These are phyloP conservation scores for Lathyrus aphaca DNA, from an alignment of 306 rosid genomes.

Conservation along the genomic window DNA sequence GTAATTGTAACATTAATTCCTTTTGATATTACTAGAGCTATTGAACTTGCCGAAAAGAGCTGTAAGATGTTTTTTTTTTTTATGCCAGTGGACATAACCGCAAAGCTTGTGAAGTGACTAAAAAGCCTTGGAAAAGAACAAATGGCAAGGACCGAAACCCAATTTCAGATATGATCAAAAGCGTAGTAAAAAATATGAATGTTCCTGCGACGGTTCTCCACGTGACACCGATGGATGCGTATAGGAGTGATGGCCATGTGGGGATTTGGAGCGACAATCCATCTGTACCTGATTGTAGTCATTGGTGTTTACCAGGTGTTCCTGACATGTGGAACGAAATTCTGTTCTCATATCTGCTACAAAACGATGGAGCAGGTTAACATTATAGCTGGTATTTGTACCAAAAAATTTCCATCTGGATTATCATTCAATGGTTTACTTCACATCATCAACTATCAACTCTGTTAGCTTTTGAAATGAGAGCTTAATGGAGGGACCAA, in stretches of 20 bases:
- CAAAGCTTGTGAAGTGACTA: constrained; percentile 65
- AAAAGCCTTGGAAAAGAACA: constrained; percentile 61
- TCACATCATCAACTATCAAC: too few relatives aligned
- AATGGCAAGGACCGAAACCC: constrained; percentile 59
- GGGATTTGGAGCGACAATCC: constrained; percentile 84
- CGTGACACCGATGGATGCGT: constrained; percentile 78
- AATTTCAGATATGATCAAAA: constrained; percentile 62
- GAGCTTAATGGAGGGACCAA: too few relatives aligned
- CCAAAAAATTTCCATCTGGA: too few relatives aligned
- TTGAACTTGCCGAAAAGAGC: neutral
- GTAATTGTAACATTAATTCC: neutral
- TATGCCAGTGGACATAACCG: constrained; percentile 61
- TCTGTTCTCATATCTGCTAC: constrained; percentile 61
- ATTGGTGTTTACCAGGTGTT: constrained; percentile 98
- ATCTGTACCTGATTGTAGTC: constrained; percentile 87
- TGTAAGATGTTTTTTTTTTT: constrained; percentile 31
- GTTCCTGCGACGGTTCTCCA: constrained; percentile 54
- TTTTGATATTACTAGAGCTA: neutral
- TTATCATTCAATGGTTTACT: too few relatives aligned
- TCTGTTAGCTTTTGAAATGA: too few relatives aligned
- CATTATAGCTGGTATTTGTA: constrained; percentile 23
- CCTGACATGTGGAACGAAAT: constrained; percentile 98
- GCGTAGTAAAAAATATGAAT: constrained; percentile 60
- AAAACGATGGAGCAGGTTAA: constrained; percentile 31
- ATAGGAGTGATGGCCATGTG: constrained; percentile 83